Percentiles rank a stretch among this genome's conserved stretches.
phyloP scores from a whole-genome alignment of 495 filamentous ascomycete genomes.

The Trichoderma asperelloides region DNA sequence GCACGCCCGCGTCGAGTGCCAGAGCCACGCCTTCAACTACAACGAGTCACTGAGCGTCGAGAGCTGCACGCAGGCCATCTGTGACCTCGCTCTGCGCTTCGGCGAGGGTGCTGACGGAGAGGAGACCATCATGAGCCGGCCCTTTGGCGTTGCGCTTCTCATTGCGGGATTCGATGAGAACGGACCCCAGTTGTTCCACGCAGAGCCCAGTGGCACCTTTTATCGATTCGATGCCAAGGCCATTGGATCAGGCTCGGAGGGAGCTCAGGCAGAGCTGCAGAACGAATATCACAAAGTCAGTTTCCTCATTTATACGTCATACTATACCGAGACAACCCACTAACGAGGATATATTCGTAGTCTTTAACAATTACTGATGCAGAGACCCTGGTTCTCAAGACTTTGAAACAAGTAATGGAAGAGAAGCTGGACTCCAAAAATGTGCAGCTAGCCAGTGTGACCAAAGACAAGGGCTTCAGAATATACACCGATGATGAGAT shows the following conservation, averaged over 20 bases:
- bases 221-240: conserved; percentile 99
- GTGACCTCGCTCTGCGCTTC: conserved; percentile 91
- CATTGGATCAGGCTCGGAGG: conserved; percentile 92
- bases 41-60: conserved; percentile 89
- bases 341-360: conserved; percentile 20
- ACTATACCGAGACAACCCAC: conserved; percentile 12
- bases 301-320: not conserved
- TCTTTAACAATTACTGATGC: conserved; percentile 89
- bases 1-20: conserved; percentile 93
- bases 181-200: conserved; percentile 94
- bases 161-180: conserved; percentile 97
- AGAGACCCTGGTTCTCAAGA: conserved; percentile 92
- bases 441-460: conserved; percentile 95
- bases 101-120: conserved; percentile 96
- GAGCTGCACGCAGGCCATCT: conserved; percentile 97
- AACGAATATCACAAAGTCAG: conserved; percentile 89
- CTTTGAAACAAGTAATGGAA: conserved; percentile 99
- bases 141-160: conserved; percentile 92
- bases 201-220: conserved; percentile 94
- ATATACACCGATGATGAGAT: conserved; percentile 98
- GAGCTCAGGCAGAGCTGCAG: conserved; percentile 94
- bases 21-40: conserved; percentile 95
- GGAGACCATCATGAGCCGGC: conserved; percentile 94
- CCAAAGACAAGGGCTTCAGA: conserved; percentile 92
- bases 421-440: conserved; percentile 99